Percentiles rank a stretch among this genome's conserved stretches.
Conservation (phyloP, 768 basidiomycete species). For the Crassisporium funariophilum region DNA sequence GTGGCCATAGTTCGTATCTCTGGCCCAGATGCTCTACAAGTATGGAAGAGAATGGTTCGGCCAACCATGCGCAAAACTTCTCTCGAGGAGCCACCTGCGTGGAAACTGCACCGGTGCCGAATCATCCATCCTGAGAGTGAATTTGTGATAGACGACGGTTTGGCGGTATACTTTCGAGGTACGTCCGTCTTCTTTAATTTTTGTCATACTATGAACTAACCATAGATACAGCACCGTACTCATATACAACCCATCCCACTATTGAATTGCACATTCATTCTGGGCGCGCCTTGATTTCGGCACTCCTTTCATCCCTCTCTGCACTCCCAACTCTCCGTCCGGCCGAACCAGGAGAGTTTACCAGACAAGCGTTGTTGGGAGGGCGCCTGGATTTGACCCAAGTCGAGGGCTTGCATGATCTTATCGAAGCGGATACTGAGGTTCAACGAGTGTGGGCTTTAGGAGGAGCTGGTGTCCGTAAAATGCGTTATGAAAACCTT, state of each 20-base stretch:
- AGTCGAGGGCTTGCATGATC: constrained; percentile 84
- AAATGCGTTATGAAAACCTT: no score
- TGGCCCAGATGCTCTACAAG: constrained; percentile 67
- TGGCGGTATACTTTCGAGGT: constrained; percentile 85
- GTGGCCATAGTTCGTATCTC: constrained; percentile 83
- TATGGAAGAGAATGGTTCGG: constrained; percentile 64
- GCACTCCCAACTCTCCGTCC: constrained; percentile 66
- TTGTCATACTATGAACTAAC: constrained; percentile 2
- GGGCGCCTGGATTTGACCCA: constrained; percentile 87
- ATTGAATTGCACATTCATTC: constrained; percentile 89
- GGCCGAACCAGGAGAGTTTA: constrained; percentile 89
- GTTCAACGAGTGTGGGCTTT: constrained; percentile 75
- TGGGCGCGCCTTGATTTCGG: constrained; percentile 75
- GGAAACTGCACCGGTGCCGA: constrained; percentile 71
- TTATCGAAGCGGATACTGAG: constrained; percentile 90
- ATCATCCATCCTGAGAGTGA: constrained; percentile 63
- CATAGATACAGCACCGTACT: constrained; percentile 60
- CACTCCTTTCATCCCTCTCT: constrained; percentile 67
- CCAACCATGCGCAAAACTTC: constrained; percentile 17
- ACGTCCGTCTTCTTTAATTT: constrained; percentile 13
- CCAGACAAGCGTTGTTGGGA: constrained; percentile 76
- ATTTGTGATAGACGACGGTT: constrained; percentile 74
- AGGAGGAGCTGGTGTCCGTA: constrained; percentile 64
- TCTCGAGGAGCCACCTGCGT: constrained; percentile 47
- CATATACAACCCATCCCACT: constrained; percentile 83